Evolutionary conservation across 306 rosid species (phyloP).

Genomic region (Vachellia collinsii): DNA sequence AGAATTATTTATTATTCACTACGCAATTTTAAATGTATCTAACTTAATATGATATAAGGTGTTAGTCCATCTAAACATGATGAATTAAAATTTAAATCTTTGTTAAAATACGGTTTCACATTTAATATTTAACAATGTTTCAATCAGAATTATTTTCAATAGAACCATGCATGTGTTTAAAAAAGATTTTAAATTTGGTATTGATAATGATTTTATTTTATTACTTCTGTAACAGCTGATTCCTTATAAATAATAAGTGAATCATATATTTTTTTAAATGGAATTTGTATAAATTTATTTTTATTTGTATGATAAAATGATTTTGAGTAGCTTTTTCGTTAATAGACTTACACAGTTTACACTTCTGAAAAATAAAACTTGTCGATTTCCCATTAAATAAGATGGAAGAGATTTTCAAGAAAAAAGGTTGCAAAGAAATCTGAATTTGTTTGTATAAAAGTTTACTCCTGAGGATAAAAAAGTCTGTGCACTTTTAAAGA

Average conservation of each 20-base stretch:
- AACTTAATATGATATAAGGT: too few species aligned
- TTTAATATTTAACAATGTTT: too few species aligned
- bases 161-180: too few species aligned
- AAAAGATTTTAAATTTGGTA: too few species aligned
- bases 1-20: too few species aligned
- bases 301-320: background rate
- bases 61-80: too few species aligned
- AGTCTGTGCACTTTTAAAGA: background rate
- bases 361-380: background rate
- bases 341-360: background rate
- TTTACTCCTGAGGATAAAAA: background rate
- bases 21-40: background rate
- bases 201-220: too few species aligned
- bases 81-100: too few species aligned
- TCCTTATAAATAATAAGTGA: background rate
- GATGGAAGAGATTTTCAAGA: background rate
- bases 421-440: background rate
- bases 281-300: background rate
- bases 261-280: background rate
- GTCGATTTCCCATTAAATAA: background rate
- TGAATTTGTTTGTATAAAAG: background rate
- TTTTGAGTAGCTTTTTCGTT: background rate
- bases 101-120: too few species aligned
- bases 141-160: too few species aligned
- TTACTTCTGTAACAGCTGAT: too few species aligned